Evolutionary conservation across 306 rosid species (phyloP), one percentile per base, ranked within the genome.

Genomic region (Cyclanthera cordifolia): DNA sequence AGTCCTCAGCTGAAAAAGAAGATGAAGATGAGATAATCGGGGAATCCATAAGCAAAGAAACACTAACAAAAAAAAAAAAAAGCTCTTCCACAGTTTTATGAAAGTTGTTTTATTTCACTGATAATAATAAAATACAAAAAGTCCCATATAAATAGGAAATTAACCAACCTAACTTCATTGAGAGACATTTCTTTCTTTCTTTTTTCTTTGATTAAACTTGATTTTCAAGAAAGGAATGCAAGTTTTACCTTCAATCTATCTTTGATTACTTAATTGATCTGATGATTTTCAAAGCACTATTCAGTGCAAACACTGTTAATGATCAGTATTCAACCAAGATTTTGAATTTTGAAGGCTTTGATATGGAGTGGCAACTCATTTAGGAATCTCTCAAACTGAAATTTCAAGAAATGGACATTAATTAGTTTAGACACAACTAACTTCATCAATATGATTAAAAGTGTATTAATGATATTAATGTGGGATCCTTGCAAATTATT

Each of bases 211-310:
- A 57, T 57, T 28, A 57, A n/a, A 59, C 48, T 32, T 59, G 13
- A n/a, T 59, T 10, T n/a, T 34, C 67, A 59, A 59, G 48, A 59
- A 58, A 59, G 24, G 47, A 59, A 59, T 59, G 16, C 45, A 59
- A 9, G 47, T 34, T 59, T 59, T 24, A 59, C 66, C 23, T 59
- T 59, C 66, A 8, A 32, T 59, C 47, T 8, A 30, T 59, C 23
- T 59, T 17, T 58, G 25, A 32, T 59, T 7, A n/a, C 16, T 59
- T 59, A 23, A 58, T 59, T 59, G 66, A 59, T 6, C 23, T 32
- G 27, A 15, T 57, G 56, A 52, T 53, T 53, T 53, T 53, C 59
- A 53, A 53, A 53, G 32, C 25, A 53, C 59, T 23, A 21, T 53
- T 28, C 4, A 58, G 66, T 58, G 23, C 20, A 58, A 57, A 20